phyloP scores from a whole-genome alignment of 768 basidiomycete species.

The Tulasnella sp. region DNA sequence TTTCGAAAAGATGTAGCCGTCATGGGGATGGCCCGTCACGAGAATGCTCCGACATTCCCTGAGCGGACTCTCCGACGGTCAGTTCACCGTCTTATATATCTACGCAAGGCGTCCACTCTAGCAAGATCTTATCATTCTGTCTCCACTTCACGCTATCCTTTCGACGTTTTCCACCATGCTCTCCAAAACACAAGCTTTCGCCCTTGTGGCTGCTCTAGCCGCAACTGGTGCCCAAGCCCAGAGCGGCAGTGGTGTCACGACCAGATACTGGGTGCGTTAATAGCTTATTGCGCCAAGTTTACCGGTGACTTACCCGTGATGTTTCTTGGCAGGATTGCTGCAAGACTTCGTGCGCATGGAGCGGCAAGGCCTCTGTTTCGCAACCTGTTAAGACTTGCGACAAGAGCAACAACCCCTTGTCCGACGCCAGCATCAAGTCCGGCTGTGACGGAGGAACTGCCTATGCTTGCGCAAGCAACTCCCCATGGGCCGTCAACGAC shows the following conservation, averaged over 20 bases:
- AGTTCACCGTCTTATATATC: not conserved
- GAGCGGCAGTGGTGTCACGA: slow-evolving; percentile 25
- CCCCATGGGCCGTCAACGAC: slow-evolving; percentile 28
- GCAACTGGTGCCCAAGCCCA: slow-evolving; percentile 21
- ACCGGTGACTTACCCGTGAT: not conserved
- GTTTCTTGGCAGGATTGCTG: slow-evolving; percentile 28
- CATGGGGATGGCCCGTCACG: slow-evolving; percentile 1
- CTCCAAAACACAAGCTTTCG: not conserved
- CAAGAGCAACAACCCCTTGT: slow-evolving; percentile 17
- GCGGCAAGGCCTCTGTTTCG: slow-evolving; percentile 28
- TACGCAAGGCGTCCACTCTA: not conserved
- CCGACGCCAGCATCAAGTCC: slow-evolving; percentile 22
- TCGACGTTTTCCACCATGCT: not conserved
- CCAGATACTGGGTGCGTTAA: slow-evolving; percentile 28
- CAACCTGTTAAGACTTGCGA: slow-evolving; percentile 28
- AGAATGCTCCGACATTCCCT: slow-evolving; percentile 6
- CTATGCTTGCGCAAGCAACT: slow-evolving; percentile 28
- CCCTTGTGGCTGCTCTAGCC: not conserved
- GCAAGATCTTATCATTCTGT: not conserved
- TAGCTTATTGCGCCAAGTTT: not conserved
- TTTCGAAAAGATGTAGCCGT: not conserved
- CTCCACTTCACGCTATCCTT: not conserved
- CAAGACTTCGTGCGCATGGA: slow-evolving; percentile 30
- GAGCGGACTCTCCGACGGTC: not conserved
- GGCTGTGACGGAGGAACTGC: slow-evolving; percentile 28